Conservation (phyloP, 345 rosid species). For the Euphorbia tirucalli region DNA sequence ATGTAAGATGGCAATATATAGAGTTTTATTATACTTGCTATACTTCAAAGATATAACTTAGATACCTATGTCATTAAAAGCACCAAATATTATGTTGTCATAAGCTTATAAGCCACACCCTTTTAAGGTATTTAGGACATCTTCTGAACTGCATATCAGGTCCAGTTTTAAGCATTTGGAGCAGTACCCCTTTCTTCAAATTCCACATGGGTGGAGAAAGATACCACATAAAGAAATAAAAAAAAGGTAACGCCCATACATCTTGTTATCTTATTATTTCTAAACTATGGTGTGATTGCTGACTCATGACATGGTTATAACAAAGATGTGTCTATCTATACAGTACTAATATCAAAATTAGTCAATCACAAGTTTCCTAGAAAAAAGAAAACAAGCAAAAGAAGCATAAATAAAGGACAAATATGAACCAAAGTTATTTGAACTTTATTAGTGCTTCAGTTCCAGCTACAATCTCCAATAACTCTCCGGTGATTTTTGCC, state of each 20-base stretch:
- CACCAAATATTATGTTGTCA: neutral
- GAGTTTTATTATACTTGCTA: neutral
- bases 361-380: neutral
- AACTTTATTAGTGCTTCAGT: slow-evolving; percentile 60
- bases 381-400: neutral
- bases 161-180: neutral
- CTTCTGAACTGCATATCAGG: neutral
- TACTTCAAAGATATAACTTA: neutral
- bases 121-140: neutral
- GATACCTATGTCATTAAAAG: neutral
- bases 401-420: too few species aligned
- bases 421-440: slow-evolving; percentile 15
- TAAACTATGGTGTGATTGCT: too few species aligned
- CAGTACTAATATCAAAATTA: neutral
- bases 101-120: neutral
- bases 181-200: neutral
- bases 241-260: too few species aligned
- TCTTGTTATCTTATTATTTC: too few species aligned
- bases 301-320: neutral
- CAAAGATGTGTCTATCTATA: neutral
- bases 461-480: slow-evolving; percentile 82
- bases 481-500: slow-evolving; percentile 72
- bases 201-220: too few species aligned
- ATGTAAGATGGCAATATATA: neutral
- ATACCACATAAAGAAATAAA: too few species aligned